phyloP scores from a whole-genome alignment of 2,329 filamentous ascomycete species.

The Cucurbitaria berberidis region DNA sequence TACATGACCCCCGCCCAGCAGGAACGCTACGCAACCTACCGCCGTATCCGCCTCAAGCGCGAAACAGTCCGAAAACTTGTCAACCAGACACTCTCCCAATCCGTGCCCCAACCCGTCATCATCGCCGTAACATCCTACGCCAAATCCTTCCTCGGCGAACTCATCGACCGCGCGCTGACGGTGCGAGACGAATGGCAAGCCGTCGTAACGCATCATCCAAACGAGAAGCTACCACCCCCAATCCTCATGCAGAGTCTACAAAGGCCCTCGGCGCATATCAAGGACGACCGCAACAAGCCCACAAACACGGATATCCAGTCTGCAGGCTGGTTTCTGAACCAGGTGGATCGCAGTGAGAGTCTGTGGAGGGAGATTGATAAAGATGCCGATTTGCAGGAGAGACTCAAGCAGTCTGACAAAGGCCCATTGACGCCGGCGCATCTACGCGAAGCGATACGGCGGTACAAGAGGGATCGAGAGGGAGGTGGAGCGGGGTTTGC shows the following conservation, averaged over 20 bases:
- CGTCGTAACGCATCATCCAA: slow-evolving; percentile 48
- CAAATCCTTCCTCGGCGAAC: slow-evolving; percentile 77
- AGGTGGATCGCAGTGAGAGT: slow-evolving; percentile 28
- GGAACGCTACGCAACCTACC: slow-evolving; percentile 73
- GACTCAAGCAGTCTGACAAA: slow-evolving; percentile 46
- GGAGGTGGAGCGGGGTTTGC: slow-evolving; percentile 64
- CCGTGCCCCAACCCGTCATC: slow-evolving; percentile 74
- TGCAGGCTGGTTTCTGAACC: slow-evolving; percentile 32
- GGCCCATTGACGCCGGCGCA: slow-evolving; percentile 75
- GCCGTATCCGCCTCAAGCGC: slow-evolving; percentile 71
- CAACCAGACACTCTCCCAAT: slow-evolving; percentile 81
- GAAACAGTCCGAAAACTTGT: slow-evolving; percentile 75
- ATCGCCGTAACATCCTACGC: slow-evolving; percentile 77
- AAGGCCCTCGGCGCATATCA: slow-evolving; percentile 38
- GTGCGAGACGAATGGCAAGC: slow-evolving; percentile 75
- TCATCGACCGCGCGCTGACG: slow-evolving; percentile 73
- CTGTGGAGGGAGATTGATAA: slow-evolving; percentile 38
- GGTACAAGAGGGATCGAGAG: slow-evolving; percentile 69
- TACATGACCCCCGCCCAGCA: slow-evolving; percentile 71
- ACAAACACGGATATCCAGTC: slow-evolving; percentile 35
- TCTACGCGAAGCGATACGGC: slow-evolving; percentile 72
- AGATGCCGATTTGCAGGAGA: slow-evolving; percentile 32
- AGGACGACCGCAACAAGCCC: slow-evolving; percentile 35
- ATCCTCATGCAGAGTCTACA: slow-evolving; percentile 37
- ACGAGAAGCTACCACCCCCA: slow-evolving; percentile 31